Percentiles rank a stretch among this genome's conserved stretches.
phyloP scores from a whole-genome alignment of 768 basidiomycete genomes.

The Naganishia vishniacii region DNA sequence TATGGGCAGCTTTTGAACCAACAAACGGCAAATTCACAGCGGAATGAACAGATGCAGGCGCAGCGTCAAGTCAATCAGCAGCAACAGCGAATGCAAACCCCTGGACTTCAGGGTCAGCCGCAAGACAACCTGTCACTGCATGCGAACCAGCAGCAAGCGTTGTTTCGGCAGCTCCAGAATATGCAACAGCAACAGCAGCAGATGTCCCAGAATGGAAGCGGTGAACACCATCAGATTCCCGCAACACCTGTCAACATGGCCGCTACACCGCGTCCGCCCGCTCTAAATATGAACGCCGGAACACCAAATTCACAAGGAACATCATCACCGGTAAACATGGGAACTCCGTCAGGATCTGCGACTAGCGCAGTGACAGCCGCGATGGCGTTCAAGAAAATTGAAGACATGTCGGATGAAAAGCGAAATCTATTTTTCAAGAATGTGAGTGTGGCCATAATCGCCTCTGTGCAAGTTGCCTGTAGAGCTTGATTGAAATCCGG shows the following conservation, averaged over 20 bases:
- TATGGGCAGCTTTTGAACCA: not conserved
- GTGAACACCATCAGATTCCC: not conserved
- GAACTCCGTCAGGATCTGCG: conserved; percentile 1
- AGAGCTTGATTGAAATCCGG: not conserved
- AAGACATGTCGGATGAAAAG: conserved; percentile 24
- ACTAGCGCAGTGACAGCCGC: conserved; percentile 2
- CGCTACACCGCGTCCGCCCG: conserved; percentile 11
- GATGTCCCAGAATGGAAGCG: conserved; percentile 1
- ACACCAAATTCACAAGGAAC: conserved; percentile 17
- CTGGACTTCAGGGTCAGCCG: not conserved
- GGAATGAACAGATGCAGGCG: conserved; percentile 2
- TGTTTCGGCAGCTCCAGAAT: conserved; percentile 17
- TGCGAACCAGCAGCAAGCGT: conserved; percentile 7
- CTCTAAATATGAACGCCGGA: not conserved
- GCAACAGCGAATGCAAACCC: conserved; percentile 20
- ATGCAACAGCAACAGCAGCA: conserved; percentile 24
- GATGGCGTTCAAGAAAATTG: conserved; percentile 24
- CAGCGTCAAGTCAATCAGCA: conserved; percentile 20
- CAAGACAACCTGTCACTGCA: conserved; percentile 11
- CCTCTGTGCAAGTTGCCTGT: not conserved
- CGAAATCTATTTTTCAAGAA: conserved; percentile 20
- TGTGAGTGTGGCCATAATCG: conserved; percentile 6
- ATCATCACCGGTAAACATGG: conserved; percentile 12
- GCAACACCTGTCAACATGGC: not conserved
- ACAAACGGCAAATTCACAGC: conserved; percentile 5